Base-by-base conservation (phyloP, 768 basidiomycete genomes). In the Termitomyces sp. region DNA sequence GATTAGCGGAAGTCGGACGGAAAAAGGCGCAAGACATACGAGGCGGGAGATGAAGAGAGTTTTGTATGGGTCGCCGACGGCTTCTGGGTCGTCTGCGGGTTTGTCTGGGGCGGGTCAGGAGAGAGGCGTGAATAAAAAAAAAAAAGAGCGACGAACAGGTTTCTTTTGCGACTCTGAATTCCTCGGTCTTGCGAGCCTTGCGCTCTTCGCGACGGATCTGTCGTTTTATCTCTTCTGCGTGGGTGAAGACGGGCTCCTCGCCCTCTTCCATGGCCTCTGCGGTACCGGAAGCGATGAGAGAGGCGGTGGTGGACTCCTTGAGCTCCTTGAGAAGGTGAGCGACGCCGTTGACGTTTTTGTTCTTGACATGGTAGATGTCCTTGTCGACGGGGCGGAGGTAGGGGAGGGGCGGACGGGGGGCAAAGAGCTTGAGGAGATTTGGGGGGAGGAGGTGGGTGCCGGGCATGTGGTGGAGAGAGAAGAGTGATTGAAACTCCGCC, bases 61-160 rank as follows among this genome's bases (percentile, higher is more conserved):
- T 73, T 98, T 98, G 79, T 98, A 99, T 4, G 97, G 97, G 70
- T 99, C 97, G 2, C 97, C 97, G 46, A 89, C 81, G 37, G 94
- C 96, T 71, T 96, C 87, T 12, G 88, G 59, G 69, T 99, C 96
- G 57, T 96, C 96, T 20, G 89, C 82, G 9, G 97, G 97, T 72
- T 95, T 94, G 77, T 96, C 96, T 98, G 68, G 25, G 36, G 64
- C 61, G 56, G 57, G 64, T 65, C 57, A 43, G 55, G 65, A 53
- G 65, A 57, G 56, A 48, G 25, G 25, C 25, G 47, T 38, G 50
- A 45, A 63, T 47, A 40, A 29, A n/a, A 15, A 57, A n/a, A 31
- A 49, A 50, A 32, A n/a, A 11, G 14, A 56, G 29, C 49, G 15
- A 82, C 91, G 60, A 50, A 96, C 95, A 98, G 29, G 86, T 86